phyloP scores from a whole-genome alignment of 2,329 filamentous ascomycete species.

The Periconia digitata region DNA sequence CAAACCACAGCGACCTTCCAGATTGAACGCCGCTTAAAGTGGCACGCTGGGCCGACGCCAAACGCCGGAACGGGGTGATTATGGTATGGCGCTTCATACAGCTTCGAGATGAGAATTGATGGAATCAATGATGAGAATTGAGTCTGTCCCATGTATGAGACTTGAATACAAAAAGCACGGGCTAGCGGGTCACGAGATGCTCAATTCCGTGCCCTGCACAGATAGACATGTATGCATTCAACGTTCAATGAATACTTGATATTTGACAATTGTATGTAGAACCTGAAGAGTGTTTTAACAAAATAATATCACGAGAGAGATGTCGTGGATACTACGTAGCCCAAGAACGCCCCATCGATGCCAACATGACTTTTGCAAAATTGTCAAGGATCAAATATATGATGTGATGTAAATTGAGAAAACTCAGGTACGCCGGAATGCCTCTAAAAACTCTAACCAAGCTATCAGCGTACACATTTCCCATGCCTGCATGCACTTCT shows the following conservation, averaged over 20 bases:
- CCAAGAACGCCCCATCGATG: not conserved
- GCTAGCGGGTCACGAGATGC: not conserved
- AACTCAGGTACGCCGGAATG: not conserved
- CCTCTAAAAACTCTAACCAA: not conserved
- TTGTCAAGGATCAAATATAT: not conserved
- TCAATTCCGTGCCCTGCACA: too few species aligned
- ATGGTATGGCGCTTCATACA: not conserved
- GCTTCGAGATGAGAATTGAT: not conserved
- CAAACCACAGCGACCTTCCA: constrained; percentile 10
- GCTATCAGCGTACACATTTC: too few species aligned
- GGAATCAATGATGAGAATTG: not conserved
- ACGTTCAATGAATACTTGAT: not conserved
- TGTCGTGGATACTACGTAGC: not conserved
- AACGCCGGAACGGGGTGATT: not conserved
- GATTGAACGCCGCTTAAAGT: constrained; percentile 1
- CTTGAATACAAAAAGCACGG: too few species aligned
- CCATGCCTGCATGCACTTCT: not conserved
- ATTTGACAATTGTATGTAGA: not conserved
- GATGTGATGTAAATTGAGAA: not conserved
- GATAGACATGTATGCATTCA: too few species aligned
- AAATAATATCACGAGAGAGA: too few species aligned
- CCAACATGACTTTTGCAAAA: not conserved
- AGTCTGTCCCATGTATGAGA: too few species aligned
- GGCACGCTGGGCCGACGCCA: not conserved
- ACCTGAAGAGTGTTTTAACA: too few species aligned